Evolutionary conservation across 2,329 filamentous ascomycete species (phyloP), one percentile per base, ranked within the genome.

Genomic region (Daldinia sp.): DNA sequence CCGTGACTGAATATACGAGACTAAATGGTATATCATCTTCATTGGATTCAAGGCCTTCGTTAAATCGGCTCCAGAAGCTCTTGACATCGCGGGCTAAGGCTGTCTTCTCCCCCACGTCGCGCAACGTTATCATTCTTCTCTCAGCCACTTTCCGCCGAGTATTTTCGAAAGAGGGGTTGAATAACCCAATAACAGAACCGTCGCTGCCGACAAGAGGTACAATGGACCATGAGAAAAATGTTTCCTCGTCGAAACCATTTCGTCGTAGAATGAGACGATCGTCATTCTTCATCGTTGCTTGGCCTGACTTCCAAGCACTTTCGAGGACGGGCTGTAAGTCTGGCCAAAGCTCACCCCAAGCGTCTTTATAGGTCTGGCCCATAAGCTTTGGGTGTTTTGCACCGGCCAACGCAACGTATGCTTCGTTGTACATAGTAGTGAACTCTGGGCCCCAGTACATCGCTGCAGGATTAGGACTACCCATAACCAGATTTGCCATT

Each of bases 401-500:
- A 3, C 91, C 91, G 2, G 90, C 90, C 34, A 94, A 78, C 7
- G 87, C 77, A 35, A 90, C 83, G 71, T 91, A 91, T 0, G 88
- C 87, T 73, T 91, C 89, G 69, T 92, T 92, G 75, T 92, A 92
- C 32, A 92, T 89, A 7, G 85, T 84, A 15, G 88, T 85, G 35
- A 86, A 80, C 37, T 93, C 87, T 1, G 83, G 80, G 0, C 91
- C 91, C 91, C 92, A 94, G 74, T 94, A 94, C 82, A 93, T 87
- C 6, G 90, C 89, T 4, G 88, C 87, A 1, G 90, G 89, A 71
- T 93, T 87, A 9, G 90, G 90, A 61, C 86, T 90, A 11, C 86
- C 89, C 90, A 95, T 93, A 69, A 96, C 87, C 41, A 94, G 77
- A 74, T 94, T 94, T 50, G 90, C 89, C 88, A 94, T 92, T 65